Evolutionary conservation across 169 alveolate genomes (phyloP).

Genomic region (Plasmodium malariae): DNA sequence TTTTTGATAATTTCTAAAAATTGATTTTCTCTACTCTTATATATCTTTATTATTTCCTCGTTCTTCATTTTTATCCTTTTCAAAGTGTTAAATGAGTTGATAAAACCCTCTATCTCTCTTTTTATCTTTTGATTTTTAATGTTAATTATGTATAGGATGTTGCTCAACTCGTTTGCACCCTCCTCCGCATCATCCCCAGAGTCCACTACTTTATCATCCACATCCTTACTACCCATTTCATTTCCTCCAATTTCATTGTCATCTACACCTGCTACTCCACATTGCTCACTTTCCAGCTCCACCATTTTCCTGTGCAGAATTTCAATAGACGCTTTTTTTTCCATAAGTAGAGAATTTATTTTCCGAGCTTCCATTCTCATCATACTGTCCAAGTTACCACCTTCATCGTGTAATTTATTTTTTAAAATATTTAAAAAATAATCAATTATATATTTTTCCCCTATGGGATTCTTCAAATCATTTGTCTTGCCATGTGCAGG

Average conservation of each 20-base stretch:
- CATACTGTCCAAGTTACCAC: background rate
- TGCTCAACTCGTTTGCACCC: slow-evolving; percentile 22
- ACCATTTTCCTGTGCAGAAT: background rate
- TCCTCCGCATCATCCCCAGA: background rate
- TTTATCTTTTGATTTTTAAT: slow-evolving; percentile 40
- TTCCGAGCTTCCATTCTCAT: slow-evolving; percentile 14
- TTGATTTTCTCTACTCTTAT: slow-evolving; percentile 50
- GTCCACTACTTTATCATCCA: background rate
- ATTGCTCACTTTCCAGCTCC: background rate
- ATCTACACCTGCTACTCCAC: background rate
- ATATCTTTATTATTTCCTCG: slow-evolving; percentile 45
- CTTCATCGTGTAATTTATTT: background rate
- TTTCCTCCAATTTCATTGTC: background rate
- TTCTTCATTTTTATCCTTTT: slow-evolving; percentile 42
- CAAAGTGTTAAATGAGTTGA: slow-evolving; percentile 1
- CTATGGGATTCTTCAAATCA: too few relatives aligned
- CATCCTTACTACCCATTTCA: too few relatives aligned
- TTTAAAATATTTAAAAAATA: slow-evolving; percentile 21
- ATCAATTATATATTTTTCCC: slow-evolving; percentile 23
- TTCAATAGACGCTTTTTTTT: slow-evolving; percentile 9
- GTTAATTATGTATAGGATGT: slow-evolving; percentile 17
- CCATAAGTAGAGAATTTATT: background rate
- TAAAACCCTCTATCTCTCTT: slow-evolving; percentile 32
- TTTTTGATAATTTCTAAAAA: slow-evolving; percentile 13
- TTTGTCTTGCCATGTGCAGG: too few relatives aligned